Conservation (phyloP, 345 rosid species). For the Aurinia saxatilis region DNA sequence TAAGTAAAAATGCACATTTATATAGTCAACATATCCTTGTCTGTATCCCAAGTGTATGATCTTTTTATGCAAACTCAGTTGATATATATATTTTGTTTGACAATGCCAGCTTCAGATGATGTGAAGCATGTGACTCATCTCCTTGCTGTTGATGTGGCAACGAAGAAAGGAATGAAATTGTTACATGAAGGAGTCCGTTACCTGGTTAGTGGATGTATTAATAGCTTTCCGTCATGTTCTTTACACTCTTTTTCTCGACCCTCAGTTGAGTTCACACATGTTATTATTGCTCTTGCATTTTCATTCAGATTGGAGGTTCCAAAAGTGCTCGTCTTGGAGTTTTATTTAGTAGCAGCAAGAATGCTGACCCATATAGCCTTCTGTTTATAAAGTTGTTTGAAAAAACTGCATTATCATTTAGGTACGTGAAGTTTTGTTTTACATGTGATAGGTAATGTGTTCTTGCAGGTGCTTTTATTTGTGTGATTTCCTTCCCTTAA, state of each 20-base stretch:
- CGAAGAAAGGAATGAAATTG: slow-evolving; percentile 71
- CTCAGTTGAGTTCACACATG: slow-evolving; percentile 3
- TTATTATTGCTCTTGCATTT: slow-evolving; percentile 27
- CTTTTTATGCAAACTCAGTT: slow-evolving; percentile 15
- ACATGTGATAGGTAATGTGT: slow-evolving; percentile 10
- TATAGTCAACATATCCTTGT: slow-evolving; percentile 3
- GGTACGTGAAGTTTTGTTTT: slow-evolving; percentile 44
- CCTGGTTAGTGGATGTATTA: slow-evolving; percentile 47
- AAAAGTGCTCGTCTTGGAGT: slow-evolving; percentile 81
- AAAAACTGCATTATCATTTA: slow-evolving; percentile 56
- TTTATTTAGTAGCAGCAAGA: slow-evolving; percentile 48
- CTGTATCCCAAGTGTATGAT: slow-evolving; percentile 7
- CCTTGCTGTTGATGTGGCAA: slow-evolving; percentile 71
- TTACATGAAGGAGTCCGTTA: slow-evolving; percentile 80
- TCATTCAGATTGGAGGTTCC: slow-evolving; percentile 69
- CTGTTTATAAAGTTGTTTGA: slow-evolving; percentile 66
- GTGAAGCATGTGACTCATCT: slow-evolving; percentile 96
- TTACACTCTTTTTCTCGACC: not conserved
- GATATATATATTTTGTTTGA: slow-evolving; percentile 18
- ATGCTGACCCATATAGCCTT: slow-evolving; percentile 47
- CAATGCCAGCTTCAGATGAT: slow-evolving; percentile 64
- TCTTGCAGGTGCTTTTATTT: not conserved
- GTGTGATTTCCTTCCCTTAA: slow-evolving; percentile 6
- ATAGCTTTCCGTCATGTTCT: slow-evolving; percentile 8
- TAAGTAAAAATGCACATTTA: slow-evolving; percentile 37